phyloP scores from a whole-genome alignment of 2,329 filamentous ascomycete genomes.

The Diaporthe aspalathi region DNA sequence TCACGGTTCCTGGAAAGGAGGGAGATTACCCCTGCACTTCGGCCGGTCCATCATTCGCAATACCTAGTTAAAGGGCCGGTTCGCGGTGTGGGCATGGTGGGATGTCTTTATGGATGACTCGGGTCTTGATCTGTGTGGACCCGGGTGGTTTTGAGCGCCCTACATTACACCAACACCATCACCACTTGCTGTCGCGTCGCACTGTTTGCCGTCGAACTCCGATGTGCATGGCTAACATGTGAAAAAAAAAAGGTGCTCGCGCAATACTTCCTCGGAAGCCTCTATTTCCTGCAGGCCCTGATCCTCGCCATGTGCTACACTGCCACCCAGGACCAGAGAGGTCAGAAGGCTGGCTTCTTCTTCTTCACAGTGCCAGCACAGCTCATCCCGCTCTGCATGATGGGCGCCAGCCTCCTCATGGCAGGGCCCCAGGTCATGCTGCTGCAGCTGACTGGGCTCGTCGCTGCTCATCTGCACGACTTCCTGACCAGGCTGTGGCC shows the following conservation, averaged over 20 bases:
- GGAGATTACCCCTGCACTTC: slow-evolving; percentile 80
- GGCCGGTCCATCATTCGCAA: slow-evolving; percentile 75
- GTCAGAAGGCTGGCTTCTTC: slow-evolving; percentile 80
- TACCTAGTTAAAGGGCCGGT: slow-evolving; percentile 66
- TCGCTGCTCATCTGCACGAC: slow-evolving; percentile 90
- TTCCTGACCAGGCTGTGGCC: slow-evolving; percentile 92
- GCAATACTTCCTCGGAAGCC: slow-evolving; percentile 61
- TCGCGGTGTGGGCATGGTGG: slow-evolving; percentile 80
- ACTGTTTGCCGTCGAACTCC: too few species aligned
- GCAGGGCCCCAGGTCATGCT: slow-evolving; percentile 66
- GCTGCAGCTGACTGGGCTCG: slow-evolving; percentile 78
- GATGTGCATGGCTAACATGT: slow-evolving; percentile 25
- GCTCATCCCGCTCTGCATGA: slow-evolving; percentile 82
- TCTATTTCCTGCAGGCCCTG: slow-evolving; percentile 71
- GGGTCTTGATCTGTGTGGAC: slow-evolving; percentile 67
- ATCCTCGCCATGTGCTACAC: slow-evolving; percentile 87
- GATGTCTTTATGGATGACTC: slow-evolving; percentile 78
- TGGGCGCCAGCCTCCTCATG: slow-evolving; percentile 79
- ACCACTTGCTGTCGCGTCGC: slow-evolving; percentile 41
- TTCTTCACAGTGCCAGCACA: slow-evolving; percentile 87
- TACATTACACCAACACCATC: slow-evolving; percentile 60
- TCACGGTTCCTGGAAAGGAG: slow-evolving; percentile 87
- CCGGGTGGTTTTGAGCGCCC: slow-evolving; percentile 72
- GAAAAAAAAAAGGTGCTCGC: slow-evolving; percentile 58
- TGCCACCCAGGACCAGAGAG: slow-evolving; percentile 85